Percentiles rank a stretch among this genome's conserved stretches.
phyloP scores from a whole-genome alignment of 768 basidiomycete species.

The Boletus barrowsii region DNA sequence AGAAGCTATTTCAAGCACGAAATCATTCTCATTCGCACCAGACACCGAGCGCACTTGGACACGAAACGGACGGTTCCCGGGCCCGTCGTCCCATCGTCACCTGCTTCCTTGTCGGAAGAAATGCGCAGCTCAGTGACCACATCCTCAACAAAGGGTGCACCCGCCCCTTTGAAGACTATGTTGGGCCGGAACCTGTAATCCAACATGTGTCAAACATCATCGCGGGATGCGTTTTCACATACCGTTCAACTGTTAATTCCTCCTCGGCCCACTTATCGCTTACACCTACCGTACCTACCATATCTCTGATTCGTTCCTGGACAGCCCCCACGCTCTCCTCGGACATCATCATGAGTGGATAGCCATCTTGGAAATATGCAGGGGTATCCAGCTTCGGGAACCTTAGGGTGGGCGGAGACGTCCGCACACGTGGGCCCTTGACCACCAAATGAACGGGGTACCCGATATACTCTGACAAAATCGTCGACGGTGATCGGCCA shows the following conservation, averaged over 20 bases:
- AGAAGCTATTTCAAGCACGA: constrained; percentile 5
- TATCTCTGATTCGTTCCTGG: constrained; percentile 43
- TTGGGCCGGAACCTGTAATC: constrained; percentile 69
- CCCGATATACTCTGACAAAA: constrained; percentile 61
- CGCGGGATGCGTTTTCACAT: constrained; percentile 13
- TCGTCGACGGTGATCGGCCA: constrained; percentile 46
- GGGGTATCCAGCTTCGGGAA: constrained; percentile 60
- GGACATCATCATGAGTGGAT: constrained; percentile 63
- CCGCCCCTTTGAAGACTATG: constrained; percentile 62
- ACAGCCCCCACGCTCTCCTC: constrained; percentile 61
- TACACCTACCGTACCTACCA: constrained; percentile 48
- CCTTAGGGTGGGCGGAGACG: constrained; percentile 45
- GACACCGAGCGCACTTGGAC: constrained; percentile 66
- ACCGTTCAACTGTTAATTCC: constrained; percentile 59
- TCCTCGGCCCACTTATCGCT: constrained; percentile 51
- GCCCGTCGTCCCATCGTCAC: constrained; percentile 3
- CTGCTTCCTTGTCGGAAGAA: constrained; percentile 33
- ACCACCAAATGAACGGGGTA: constrained; percentile 59
- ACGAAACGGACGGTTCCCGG: constrained; percentile 50
- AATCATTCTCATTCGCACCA: constrained; percentile 44
- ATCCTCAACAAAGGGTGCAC: constrained; percentile 71
- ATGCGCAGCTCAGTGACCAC: constrained; percentile 60
- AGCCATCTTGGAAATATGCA: constrained; percentile 66
- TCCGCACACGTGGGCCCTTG: constrained; percentile 61
- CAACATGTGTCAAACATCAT: neutral